Conservation (phyloP, 2,329 filamentous ascomycete genomes). For the Penicillium hesseltinei region DNA sequence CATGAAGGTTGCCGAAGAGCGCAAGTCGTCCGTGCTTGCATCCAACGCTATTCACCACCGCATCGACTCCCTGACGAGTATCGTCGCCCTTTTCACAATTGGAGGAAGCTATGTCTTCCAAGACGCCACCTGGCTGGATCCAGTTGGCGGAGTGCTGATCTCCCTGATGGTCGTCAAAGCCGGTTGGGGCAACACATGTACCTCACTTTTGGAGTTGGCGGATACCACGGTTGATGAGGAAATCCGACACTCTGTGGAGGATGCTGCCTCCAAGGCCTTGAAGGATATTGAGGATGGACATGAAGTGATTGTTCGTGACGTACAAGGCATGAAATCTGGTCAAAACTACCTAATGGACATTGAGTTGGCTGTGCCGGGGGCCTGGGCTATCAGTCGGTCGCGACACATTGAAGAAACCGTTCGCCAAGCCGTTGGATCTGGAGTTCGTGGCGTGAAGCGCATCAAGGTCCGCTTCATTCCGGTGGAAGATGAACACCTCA, state of each 20-base stretch:
- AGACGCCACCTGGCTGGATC: slow-evolving; percentile 88
- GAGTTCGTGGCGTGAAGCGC: slow-evolving; percentile 78
- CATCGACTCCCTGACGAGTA: slow-evolving; percentile 90
- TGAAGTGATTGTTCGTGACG: slow-evolving; percentile 68
- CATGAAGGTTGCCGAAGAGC: slow-evolving; percentile 91
- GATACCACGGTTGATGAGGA: slow-evolving; percentile 87
- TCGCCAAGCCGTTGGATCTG: slow-evolving; percentile 68
- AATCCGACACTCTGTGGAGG: slow-evolving; percentile 68
- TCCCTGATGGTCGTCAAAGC: slow-evolving; percentile 91
- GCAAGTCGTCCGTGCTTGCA: slow-evolving; percentile 91
- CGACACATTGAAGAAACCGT: slow-evolving; percentile 69
- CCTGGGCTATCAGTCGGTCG: slow-evolving; percentile 72
- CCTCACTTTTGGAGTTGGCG: slow-evolving; percentile 82
- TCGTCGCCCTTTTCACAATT: slow-evolving; percentile 87
- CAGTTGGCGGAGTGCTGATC: slow-evolving; percentile 87
- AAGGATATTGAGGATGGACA: slow-evolving; percentile 53
- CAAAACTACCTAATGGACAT: slow-evolving; percentile 95
- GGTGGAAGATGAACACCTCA: slow-evolving; percentile 56
- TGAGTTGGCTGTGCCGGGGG: slow-evolving; percentile 74
- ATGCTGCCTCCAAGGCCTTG: slow-evolving; percentile 62
- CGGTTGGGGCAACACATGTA: slow-evolving; percentile 79
- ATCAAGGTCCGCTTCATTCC: slow-evolving; percentile 82
- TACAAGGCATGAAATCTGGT: slow-evolving; percentile 90
- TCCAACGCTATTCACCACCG: slow-evolving; percentile 97
- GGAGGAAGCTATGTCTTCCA: slow-evolving; percentile 82